These are phyloP conservation scores for Huntiella savannae DNA, from an alignment of 2,329 filamentous ascomycete species.

Conservation along the genomic window DNA sequence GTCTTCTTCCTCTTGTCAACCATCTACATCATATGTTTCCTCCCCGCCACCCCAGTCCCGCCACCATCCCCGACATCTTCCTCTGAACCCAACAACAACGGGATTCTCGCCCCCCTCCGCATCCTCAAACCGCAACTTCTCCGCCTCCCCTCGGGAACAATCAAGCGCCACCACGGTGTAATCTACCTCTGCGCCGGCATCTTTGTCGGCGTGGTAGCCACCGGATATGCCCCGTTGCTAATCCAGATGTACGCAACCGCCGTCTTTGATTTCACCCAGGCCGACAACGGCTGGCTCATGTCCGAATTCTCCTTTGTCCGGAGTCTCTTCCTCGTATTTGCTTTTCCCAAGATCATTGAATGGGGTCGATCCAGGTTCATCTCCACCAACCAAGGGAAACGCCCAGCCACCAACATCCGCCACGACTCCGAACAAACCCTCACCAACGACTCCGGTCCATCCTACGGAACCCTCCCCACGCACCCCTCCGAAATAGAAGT, in stretches of 20 bases:
- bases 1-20: constrained; percentile 31
- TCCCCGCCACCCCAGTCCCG: constrained; percentile 33
- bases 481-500: constrained; percentile 24
- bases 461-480: constrained; percentile 17
- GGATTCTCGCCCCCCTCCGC: constrained; percentile 43
- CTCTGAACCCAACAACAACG: constrained; percentile 22
- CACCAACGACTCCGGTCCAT: not conserved
- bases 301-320: constrained; percentile 35
- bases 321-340: constrained; percentile 33
- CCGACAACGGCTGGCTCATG: constrained; percentile 37
- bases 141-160: constrained; percentile 28
- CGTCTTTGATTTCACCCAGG: constrained; percentile 34
- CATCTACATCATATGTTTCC: constrained; percentile 21
- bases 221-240: constrained; percentile 45
- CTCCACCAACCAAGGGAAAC: not conserved
- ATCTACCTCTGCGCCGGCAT: constrained; percentile 45
- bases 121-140: constrained; percentile 41
- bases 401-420: not conserved
- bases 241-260: constrained; percentile 41
- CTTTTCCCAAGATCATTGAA: constrained; percentile 34
- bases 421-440: constrained; percentile 4
- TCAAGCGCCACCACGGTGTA: constrained; percentile 39
- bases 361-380: constrained; percentile 19
- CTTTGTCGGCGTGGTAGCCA: constrained; percentile 47
- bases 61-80: constrained; percentile 18